Conservation (phyloP, 371 early-diverging fungal genomes). For the Neoconidiobolus thromboides region DNA sequence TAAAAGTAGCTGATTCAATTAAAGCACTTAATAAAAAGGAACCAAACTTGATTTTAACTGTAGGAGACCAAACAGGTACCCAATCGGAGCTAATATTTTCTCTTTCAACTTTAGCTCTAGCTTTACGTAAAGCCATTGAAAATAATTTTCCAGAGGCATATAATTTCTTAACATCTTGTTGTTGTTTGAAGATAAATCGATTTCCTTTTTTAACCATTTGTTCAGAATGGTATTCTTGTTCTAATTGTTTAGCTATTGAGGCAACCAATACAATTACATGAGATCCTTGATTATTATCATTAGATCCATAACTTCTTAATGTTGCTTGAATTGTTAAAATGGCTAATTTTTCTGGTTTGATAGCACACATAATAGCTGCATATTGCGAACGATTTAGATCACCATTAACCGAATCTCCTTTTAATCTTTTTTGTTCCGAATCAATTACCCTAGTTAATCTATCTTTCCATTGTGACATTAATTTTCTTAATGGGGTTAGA, state of each 20-base stretch:
- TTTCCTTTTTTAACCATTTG: constrained; percentile 46
- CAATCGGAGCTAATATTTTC: constrained; percentile 24
- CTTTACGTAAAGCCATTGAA: constrained; percentile 53
- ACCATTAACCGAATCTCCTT: constrained; percentile 10
- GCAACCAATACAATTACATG: constrained; percentile 38
- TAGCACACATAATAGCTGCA: constrained; percentile 49
- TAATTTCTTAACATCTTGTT: constrained; percentile 27
- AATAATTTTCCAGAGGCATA: constrained; percentile 53
- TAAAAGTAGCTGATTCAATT: neutral
- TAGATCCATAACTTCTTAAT: constrained; percentile 36
- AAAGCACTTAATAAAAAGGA: constrained; percentile 40
- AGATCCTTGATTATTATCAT: constrained; percentile 39
- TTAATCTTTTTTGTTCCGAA: constrained; percentile 30
- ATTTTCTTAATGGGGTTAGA: constrained; percentile 24
- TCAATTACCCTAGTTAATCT: constrained; percentile 39
- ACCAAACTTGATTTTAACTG: constrained; percentile 44
- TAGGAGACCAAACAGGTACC: constrained; percentile 43
- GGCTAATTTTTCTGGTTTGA: constrained; percentile 56
- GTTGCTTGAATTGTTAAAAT: constrained; percentile 72
- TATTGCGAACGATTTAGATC: constrained; percentile 22
- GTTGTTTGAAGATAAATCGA: constrained; percentile 20
- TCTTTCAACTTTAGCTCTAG: constrained; percentile 30
- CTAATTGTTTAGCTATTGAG: constrained; percentile 56
- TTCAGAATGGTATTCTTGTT: constrained; percentile 65
- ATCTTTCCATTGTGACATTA: constrained; percentile 64